Conservation (phyloP, 176 grass and related monocot genomes). For the Cenchrus purpureus region DNA sequence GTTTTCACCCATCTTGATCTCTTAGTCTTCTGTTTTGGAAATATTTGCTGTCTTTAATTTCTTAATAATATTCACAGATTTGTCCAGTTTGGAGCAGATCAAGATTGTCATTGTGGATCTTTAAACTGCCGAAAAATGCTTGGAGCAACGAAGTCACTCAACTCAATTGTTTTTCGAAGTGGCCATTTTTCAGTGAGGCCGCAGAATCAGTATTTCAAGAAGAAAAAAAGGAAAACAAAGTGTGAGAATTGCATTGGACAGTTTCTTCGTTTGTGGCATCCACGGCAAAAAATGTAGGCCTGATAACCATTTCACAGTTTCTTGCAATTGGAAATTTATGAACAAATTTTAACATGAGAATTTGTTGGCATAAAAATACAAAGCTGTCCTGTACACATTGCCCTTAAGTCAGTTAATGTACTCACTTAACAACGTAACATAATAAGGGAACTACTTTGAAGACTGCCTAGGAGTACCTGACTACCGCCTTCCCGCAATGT, state of each 20-base stretch:
- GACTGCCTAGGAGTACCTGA: neutral
- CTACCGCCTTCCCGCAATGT: neutral
- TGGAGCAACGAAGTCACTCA: constrained; percentile 42
- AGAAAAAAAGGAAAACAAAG: constrained; percentile 61
- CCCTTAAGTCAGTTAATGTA: neutral
- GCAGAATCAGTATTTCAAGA: constrained; percentile 29
- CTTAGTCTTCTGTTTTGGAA: constrained; percentile 29
- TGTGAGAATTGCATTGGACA: constrained; percentile 68
- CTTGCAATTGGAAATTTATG: neutral
- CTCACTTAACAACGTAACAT: neutral
- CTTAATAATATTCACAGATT: constrained; percentile 61
- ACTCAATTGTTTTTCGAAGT: constrained; percentile 37
- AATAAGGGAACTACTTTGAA: neutral
- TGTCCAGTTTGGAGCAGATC: constrained; percentile 91
- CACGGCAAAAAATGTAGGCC: constrained; percentile 50
- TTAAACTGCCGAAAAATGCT: constrained; percentile 80
- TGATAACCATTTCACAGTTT: constrained; percentile 2
- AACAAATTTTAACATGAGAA: neutral
- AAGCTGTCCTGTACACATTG: neutral
- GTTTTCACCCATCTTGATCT: constrained; percentile 11
- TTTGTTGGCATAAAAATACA: neutral
- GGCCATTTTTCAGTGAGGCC: constrained; percentile 51
- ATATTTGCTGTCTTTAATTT: constrained; percentile 41
- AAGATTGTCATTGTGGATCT: constrained; percentile 96
- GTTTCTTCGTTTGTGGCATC: constrained; percentile 68